A percentile compares a stretch with the other conserved stretches of the same genome.
Conservation (phyloP, 176 grass and related monocot genomes). For the Eleusine indica region DNA sequence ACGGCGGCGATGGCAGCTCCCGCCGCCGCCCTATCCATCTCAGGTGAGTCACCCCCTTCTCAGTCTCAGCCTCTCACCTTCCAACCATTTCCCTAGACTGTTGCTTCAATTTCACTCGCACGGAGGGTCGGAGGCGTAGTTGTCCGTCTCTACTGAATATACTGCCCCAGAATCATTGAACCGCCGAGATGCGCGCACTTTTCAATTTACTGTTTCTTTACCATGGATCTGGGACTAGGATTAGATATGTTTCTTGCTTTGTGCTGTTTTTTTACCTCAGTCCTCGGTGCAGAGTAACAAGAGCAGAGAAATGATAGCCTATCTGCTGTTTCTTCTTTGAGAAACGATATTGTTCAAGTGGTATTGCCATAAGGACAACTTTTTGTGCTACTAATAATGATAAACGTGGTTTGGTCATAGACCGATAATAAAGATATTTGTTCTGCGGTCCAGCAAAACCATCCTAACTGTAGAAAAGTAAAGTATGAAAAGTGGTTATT, state of each 20-base stretch:
- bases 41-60: slow-evolving; percentile 12
- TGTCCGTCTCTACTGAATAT: background rate
- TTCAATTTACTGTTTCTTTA: background rate
- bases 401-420: background rate
- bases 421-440: background rate
- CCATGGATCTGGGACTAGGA: slow-evolving; percentile 8
- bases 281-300: background rate
- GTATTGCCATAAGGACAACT: background rate
- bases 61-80: background rate
- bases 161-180: background rate
- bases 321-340: background rate
- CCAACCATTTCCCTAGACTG: background rate
- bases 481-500: background rate
- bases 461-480: background rate
- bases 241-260: slow-evolving; percentile 1
- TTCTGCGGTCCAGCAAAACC: background rate
- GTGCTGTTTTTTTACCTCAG: background rate
- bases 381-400: background rate
- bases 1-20: slow-evolving; percentile 43
- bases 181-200: background rate
- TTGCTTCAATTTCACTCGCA: background rate
- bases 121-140: background rate
- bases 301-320: background rate
- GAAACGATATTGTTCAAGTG: background rate
- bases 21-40: slow-evolving; percentile 34